A percentile compares a stretch with the other conserved stretches of the same genome.
phyloP scores from a whole-genome alignment of 2,329 filamentous ascomycete genomes.

The Hirsutella rhossiliensis region DNA sequence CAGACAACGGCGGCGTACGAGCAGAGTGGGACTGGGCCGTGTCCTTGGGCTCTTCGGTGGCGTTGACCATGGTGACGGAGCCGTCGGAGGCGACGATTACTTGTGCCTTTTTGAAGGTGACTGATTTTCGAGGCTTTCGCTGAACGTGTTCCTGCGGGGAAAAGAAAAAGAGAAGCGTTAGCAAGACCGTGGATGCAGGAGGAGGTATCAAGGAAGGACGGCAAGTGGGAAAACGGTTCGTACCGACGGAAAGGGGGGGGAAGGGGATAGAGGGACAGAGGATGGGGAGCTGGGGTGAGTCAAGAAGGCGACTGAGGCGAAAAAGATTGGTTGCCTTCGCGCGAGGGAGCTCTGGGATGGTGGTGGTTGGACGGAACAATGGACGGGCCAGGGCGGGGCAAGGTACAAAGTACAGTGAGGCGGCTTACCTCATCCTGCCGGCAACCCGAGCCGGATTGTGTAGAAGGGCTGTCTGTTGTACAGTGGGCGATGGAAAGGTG shows the following conservation, averaged over 20 bases:
- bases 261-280: background rate
- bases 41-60: conserved; percentile 63
- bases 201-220: background rate
- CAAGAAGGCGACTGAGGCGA: background rate
- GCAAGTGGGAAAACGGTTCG: background rate
- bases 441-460: too few species aligned
- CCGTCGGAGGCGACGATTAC: conserved; percentile 85
- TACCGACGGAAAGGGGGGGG: conserved; percentile 4
- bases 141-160: conserved; percentile 22
- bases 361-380: background rate
- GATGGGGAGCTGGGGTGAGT: background rate
- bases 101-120: conserved; percentile 82
- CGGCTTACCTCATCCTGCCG: background rate
- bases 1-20: conserved; percentile 49
- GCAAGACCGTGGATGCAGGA: background rate
- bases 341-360: background rate
- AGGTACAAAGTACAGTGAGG: background rate
- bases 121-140: conserved; percentile 78
- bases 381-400: background rate
- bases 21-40: conserved; percentile 70
- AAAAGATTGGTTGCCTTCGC: background rate
- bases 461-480: too few species aligned
- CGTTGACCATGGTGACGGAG: conserved; percentile 64
- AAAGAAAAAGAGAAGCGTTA: conserved; percentile 3
- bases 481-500: too few species aligned